A percentile compares a stretch with the other conserved stretches of the same genome.
Evolutionary conservation across 2,329 filamentous ascomycete genomes (phyloP).

Genomic region (Didymella arachidicola): DNA sequence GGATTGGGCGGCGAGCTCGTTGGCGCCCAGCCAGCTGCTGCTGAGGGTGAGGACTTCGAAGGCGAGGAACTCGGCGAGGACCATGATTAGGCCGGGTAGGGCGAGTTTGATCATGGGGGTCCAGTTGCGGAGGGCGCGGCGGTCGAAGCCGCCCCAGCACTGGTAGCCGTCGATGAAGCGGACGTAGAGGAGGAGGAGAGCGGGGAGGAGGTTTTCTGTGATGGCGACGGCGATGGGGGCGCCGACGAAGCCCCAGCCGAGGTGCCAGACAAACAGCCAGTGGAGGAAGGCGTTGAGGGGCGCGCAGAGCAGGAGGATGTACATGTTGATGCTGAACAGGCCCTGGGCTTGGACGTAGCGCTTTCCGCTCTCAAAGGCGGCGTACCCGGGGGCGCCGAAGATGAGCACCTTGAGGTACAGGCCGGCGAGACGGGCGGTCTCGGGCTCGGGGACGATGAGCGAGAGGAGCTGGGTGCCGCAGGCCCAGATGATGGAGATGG

Average conservation of each 20-base stretch:
- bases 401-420: conserved; percentile 75
- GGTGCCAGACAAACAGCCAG: conserved; percentile 77
- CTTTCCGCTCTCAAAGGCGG: conserved; percentile 79
- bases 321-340: conserved; percentile 82
- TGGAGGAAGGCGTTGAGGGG: conserved; percentile 83
- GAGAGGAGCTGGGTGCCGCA: conserved; percentile 70
- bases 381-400: conserved; percentile 76
- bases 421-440: conserved; percentile 75
- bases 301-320: conserved; percentile 82
- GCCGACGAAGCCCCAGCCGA: conserved; percentile 69
- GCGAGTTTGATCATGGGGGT: conserved; percentile 85
- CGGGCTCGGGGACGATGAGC: conserved; percentile 72
- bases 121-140: conserved; percentile 76
- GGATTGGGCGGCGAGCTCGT: conserved; percentile 85
- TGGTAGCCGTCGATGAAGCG: conserved; percentile 73
- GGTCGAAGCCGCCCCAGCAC: conserved; percentile 84
- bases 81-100: conserved; percentile 89
- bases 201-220: conserved; percentile 76
- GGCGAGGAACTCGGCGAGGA: conserved; percentile 90
- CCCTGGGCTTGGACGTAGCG: conserved; percentile 89
- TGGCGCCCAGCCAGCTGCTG: conserved; percentile 78
- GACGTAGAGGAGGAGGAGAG: conserved; percentile 78
- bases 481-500: conserved; percentile 76
- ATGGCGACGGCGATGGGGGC: conserved; percentile 80
- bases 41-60: conserved; percentile 92